Base-by-base conservation (phyloP, 1,284 basidiomycete genomes). In the Agroathelia rolfsii region DNA sequence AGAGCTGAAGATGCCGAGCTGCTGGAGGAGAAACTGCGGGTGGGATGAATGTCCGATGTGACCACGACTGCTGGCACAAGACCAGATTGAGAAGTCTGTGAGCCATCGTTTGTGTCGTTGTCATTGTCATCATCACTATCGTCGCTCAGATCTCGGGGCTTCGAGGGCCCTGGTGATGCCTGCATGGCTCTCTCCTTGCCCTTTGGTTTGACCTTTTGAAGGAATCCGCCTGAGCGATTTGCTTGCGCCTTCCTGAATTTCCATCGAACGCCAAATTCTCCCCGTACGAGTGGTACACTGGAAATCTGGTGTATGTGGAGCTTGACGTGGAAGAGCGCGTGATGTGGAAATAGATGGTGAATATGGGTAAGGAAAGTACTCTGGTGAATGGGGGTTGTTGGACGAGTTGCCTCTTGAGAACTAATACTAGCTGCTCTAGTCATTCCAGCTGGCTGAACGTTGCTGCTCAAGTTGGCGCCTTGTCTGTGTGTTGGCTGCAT, bases 201-300 rank as follows among this genome's bases (percentile, higher is more conserved):
- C 52, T 41, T 42, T 46, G 54, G 58, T 59, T 40, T 50, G 42
- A 55, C 43, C 40, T 49, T 61, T 49, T 56, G 59, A 29, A 56
- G 41, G 11, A 63, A 49, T 28, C 61, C 44, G 20, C 52, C 50
- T 7, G 62, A 55, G 2, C 63, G 48, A 12, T 55, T 53, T 10
- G 58, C 53, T 23, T 70, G 64, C 10, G 73, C 72, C 42, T 74
- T 65, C 57, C 76, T 80, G 56, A 87, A 70, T 51, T 74, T 78
- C 84, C 84, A 88, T 30, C 69, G 65, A 23, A 80, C 69, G 10
- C 65, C 72, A 48, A 88, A 88, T 46, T 83, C 68, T 40, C 85
- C 85, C 24, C 60, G 58, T 30, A 87, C 72, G 39, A 86, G 69
- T 0, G 85, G 84, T 0, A 89, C 76, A 46, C 76, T 81, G 25